Evolutionary conservation across 2,329 filamentous ascomycete species (phyloP), one percentile per base, ranked within the genome.

Genomic region (Apiospora saccharicola): DNA sequence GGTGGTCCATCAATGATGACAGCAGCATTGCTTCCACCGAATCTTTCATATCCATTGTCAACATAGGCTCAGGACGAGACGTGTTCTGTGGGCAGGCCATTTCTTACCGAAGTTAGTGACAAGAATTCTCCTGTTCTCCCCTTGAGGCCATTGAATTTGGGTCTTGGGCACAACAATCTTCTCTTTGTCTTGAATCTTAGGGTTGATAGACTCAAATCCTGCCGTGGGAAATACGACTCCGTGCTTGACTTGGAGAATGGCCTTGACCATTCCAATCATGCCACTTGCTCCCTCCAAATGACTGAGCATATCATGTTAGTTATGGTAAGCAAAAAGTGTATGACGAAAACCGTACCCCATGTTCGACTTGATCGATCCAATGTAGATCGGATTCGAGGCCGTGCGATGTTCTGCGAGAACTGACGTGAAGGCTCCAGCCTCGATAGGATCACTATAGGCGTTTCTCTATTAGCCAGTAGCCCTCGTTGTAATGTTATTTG

Each of bases 211-310:
- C 24, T 81, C 76, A 67, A 85, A 86, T 51, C 84, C 81, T 46
- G 76, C 77, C 72, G 84, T 85, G 2, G 85, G 83, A 12, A 83
- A 79, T 22, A 86, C 81, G 22, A 84, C 79, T 0, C 82, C 82
- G 51, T 82, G 81, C 73, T 86, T 84, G 3, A 87, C 74, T 75
- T 83, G 71, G 14, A 82, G 72, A 13, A 79, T 75, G 4, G 76
- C 73, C 73, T 83, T 83, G 71, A 83, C 79, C 37, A 82, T 71
- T 8, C 77, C 78, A 1, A 79, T 75, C 41, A 82, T 75, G 24
- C 81, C 81, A 69, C 77, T 79, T 10, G 77, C 79, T 24, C 78
- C 78, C 72, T 82, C 81, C 14, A 79, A 73, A 71, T 83, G 81
- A 8, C 81, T 77, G 71, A 30, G 26, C 3, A 51, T 6, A 26